Conservation (phyloP, 345 rosid species). For the Eucalyptus erythrocorys region DNA sequence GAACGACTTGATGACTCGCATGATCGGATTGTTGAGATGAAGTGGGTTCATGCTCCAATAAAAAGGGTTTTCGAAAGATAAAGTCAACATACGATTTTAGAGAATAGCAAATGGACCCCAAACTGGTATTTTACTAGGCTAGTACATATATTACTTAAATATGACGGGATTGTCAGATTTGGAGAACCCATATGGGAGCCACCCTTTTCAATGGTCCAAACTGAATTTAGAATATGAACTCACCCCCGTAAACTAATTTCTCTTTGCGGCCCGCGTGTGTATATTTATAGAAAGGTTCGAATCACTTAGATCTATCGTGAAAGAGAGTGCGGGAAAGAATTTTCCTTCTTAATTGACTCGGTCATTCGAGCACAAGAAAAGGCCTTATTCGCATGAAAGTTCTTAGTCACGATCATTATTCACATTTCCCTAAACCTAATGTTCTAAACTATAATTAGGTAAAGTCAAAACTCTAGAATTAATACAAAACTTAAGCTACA, state of each 20-base stretch:
- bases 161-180: neutral
- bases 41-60: too few species aligned
- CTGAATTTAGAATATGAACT: neutral
- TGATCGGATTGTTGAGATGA: fast-evolving
- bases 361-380: neutral
- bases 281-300: too few species aligned
- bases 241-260: neutral
- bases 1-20: too few species aligned
- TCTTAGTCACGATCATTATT: neutral
- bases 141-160: neutral
- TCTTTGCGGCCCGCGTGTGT: neutral
- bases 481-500: neutral
- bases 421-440: neutral
- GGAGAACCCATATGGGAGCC: neutral
- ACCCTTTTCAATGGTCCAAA: neutral
- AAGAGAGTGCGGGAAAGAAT: too few species aligned
- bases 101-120: too few species aligned
- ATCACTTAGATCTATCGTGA: too few species aligned
- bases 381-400: neutral
- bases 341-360: neutral
- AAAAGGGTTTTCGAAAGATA: too few species aligned
- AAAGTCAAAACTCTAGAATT: neutral
- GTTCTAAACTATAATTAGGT: neutral
- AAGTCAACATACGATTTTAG: too few species aligned
- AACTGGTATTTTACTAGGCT: neutral